Percentiles rank a stretch among this genome's conserved stretches.
Conservation (phyloP, 1,139 yeast genomes). For the Taiozyma sp. region DNA sequence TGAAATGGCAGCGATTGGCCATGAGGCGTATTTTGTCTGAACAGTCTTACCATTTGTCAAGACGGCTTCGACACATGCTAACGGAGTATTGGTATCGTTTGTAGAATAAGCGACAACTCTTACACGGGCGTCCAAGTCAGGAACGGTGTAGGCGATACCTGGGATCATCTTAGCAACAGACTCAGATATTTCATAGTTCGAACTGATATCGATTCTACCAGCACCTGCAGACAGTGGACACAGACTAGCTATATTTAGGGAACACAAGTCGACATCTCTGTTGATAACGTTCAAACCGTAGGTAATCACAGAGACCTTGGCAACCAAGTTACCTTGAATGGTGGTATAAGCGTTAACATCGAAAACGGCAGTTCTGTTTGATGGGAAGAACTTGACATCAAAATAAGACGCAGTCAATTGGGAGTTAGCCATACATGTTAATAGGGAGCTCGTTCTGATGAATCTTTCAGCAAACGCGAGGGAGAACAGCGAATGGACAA, state of each 20-base stretch:
- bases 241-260: slow-evolving; percentile 45
- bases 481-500: background rate
- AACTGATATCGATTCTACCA: slow-evolving; percentile 75
- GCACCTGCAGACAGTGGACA: slow-evolving; percentile 87
- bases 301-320: slow-evolving; percentile 62
- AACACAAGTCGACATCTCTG: slow-evolving; percentile 58
- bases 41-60: slow-evolving; percentile 90
- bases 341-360: slow-evolving; percentile 78
- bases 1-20: slow-evolving; percentile 94
- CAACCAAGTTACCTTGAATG: slow-evolving; percentile 66
- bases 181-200: slow-evolving; percentile 41
- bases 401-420: slow-evolving; percentile 84
- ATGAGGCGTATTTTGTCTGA: slow-evolving; percentile 87
- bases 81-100: slow-evolving; percentile 38
- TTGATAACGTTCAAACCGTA: slow-evolving; percentile 75
- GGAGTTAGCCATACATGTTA: slow-evolving; percentile 91
- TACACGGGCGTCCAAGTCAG: slow-evolving; percentile 92
- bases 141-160: slow-evolving; percentile 79
- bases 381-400: slow-evolving; percentile 68
- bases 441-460: slow-evolving; percentile 56
- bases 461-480: slow-evolving; percentile 16
- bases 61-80: slow-evolving; percentile 93
- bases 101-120: slow-evolving; percentile 58
- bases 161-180: slow-evolving; percentile 56
- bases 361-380: slow-evolving; percentile 54